phyloP scores from a whole-genome alignment of 1,284 basidiomycete genomes.

The Rhizopogon hawkerae region DNA sequence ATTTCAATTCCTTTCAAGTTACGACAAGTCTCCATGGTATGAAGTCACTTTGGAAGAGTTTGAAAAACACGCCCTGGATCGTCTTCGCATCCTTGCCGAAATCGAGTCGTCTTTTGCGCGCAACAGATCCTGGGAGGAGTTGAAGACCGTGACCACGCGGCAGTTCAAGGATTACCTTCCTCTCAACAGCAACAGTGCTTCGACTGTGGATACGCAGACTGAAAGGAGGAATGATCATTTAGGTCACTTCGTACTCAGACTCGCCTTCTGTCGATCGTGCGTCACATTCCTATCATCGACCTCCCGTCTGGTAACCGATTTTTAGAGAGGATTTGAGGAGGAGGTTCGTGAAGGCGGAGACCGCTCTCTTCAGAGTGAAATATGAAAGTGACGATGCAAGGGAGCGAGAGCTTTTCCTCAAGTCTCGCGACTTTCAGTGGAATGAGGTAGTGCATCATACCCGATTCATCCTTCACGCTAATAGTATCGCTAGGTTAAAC shows the following conservation, averaged over 20 bases:
- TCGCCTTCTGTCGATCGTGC: constrained; percentile 95
- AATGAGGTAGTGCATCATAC: constrained; percentile 36
- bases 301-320: not conserved
- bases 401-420: constrained; percentile 70
- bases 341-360: constrained; percentile 88
- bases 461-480: constrained; percentile 5
- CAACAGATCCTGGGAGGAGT: constrained; percentile 73
- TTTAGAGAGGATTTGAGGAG: constrained; percentile 82
- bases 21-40: constrained; percentile 76
- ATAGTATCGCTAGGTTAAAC: constrained; percentile 40
- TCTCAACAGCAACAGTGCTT: constrained; percentile 56
- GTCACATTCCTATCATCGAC: constrained; percentile 27
- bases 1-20: constrained; percentile 40
- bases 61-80: constrained; percentile 84
- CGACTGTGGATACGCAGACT: constrained; percentile 39
- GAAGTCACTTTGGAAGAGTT: constrained; percentile 97
- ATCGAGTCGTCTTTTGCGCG: constrained; percentile 91
- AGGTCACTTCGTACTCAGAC: constrained; percentile 88
- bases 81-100: constrained; percentile 86
- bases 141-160: constrained; percentile 50
- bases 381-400: constrained; percentile 62
- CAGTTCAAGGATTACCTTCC: constrained; percentile 70
- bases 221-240: constrained; percentile 85
- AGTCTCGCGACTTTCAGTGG: constrained; percentile 77
- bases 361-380: constrained; percentile 75